These are phyloP conservation scores for Grosmannia huntii DNA, from an alignment of 2,329 filamentous ascomycete species.

Conservation along the genomic window DNA sequence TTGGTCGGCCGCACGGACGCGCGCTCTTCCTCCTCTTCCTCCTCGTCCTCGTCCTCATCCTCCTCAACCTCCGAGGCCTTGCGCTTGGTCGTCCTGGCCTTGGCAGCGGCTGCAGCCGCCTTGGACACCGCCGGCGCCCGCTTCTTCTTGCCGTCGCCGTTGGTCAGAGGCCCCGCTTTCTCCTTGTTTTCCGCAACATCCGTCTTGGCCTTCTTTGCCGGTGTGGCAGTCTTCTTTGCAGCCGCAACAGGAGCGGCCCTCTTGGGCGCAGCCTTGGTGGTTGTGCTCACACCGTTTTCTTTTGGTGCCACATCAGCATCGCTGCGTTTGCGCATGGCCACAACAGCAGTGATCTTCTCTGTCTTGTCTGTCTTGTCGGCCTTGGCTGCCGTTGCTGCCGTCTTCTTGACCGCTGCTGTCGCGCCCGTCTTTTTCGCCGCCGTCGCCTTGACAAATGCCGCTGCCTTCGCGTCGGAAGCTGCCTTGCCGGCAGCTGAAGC, in stretches of 20 bases:
- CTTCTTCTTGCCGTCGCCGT: not conserved
- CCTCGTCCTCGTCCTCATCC: constrained; percentile 14
- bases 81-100: not conserved
- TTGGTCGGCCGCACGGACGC: not conserved
- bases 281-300: constrained; percentile 3
- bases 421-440: constrained; percentile 22
- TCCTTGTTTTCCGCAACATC: not conserved
- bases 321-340: constrained; percentile 6
- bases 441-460: constrained; percentile 26
- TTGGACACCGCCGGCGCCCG: not conserved
- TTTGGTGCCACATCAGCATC: constrained; percentile 9
- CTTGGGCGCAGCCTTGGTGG: not conserved
- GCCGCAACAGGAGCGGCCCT: not conserved
- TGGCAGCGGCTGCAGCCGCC: not conserved
- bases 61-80: constrained; percentile 25
- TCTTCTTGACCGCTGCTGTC: constrained; percentile 7
- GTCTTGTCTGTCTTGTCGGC: constrained; percentile 3
- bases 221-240: constrained; percentile 10
- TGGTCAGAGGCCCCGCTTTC: not conserved
- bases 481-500: constrained; percentile 5
- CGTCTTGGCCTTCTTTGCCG: constrained; percentile 15
- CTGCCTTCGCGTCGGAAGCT: constrained; percentile 17
- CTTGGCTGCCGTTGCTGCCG: constrained; percentile 2
- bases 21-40: constrained; percentile 6
- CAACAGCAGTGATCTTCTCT: not conserved